Base-by-base conservation (phyloP, 2,329 filamentous ascomycete genomes). In the Teratosphaeria epicoccoides region DNA sequence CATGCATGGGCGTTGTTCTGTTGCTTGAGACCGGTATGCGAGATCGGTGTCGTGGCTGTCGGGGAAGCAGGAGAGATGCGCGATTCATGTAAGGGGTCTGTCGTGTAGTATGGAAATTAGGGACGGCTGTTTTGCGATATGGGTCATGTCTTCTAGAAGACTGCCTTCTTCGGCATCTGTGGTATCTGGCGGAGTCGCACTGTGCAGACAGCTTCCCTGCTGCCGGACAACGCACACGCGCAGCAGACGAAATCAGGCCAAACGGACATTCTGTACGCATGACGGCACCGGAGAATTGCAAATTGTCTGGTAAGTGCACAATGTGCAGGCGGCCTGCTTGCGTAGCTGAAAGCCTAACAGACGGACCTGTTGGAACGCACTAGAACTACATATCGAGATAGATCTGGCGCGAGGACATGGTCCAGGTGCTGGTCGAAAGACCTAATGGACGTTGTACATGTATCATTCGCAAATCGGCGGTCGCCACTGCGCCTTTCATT, bases 121-220 rank as follows among this genome's bases (percentile, higher is more conserved):
- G 24, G 28, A 43, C 47, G 47, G 37, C 20, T 11, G n/a, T 22
- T 28, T 6, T 14, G 24, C 11, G 17, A 28, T 47, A 29, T 20
- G 29, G 20, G 23, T 10, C 20, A 37, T 33, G 7, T 49, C 37
- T 26, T 50, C 48, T 51, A 50, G 49, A 47, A 49, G 52, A 54
- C 49, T 56, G 54, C 50, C 49, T 55, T 57, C 49, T 52, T 33
- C 1, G 51, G 52, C 55, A 51, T 47, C 44, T 48, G 57, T 61
- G 17, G 51, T 26, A 59, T 57, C 47, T 46, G 49, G 47, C 47
- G 48, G 46, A 55, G 51, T 49, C 52, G 58, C 57, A 50, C 56
- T 57, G 58, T 62, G 59, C 59, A 57, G 55, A 23, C 26, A 26
- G 25, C 48, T 45, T 50, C 51, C 55, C 56, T 56, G 52, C 33